These are phyloP conservation scores for Calocybe cyanea DNA, from an alignment of 768 basidiomycete species.

Conservation along the genomic window DNA sequence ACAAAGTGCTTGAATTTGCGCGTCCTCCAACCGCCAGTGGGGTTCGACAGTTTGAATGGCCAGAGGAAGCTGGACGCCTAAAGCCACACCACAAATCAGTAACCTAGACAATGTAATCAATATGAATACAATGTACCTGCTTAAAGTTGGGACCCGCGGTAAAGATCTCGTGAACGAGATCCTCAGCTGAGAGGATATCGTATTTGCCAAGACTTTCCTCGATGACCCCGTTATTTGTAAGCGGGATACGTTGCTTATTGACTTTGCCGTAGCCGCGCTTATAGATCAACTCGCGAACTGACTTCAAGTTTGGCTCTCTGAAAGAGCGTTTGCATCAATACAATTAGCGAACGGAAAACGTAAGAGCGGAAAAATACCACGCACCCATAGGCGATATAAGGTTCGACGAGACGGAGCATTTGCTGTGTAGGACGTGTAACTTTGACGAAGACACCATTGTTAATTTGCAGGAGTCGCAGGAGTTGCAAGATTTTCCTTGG, in stretches of 20 bases:
- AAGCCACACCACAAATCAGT: no score
- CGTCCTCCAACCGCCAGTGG: slow-evolving; percentile 95
- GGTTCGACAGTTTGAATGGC: slow-evolving; percentile 99
- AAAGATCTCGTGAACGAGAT: slow-evolving; percentile 95
- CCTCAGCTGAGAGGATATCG: slow-evolving; percentile 96
- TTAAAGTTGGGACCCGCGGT: slow-evolving; percentile 99
- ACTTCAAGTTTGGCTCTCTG: slow-evolving; percentile 95
- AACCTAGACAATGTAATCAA: no score
- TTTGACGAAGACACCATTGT: slow-evolving; percentile 98
- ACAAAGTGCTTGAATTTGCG: slow-evolving; percentile 98
- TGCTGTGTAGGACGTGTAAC: slow-evolving; percentile 94
- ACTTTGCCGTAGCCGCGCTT: slow-evolving; percentile 99
- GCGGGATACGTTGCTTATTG: slow-evolving; percentile 94
- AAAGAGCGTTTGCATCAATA: no score
- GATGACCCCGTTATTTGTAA: slow-evolving; percentile 90
- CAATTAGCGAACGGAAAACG: background rate
- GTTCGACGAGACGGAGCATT: slow-evolving; percentile 97
- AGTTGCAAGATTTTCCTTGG: slow-evolving; percentile 99
- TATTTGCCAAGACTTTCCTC: slow-evolving; percentile 87
- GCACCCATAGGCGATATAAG: slow-evolving; percentile 95
- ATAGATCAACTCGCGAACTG: slow-evolving; percentile 96
- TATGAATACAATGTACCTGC: slow-evolving; percentile 51
- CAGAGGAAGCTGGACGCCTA: slow-evolving; percentile 94
- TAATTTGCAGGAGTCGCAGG: slow-evolving; percentile 98
- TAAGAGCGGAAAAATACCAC: slow-evolving; percentile 17